Evolutionary conservation across 1,284 basidiomycete genomes (phyloP), one percentile per base, ranked within the genome.

Genomic region (Earliella scabrosa): DNA sequence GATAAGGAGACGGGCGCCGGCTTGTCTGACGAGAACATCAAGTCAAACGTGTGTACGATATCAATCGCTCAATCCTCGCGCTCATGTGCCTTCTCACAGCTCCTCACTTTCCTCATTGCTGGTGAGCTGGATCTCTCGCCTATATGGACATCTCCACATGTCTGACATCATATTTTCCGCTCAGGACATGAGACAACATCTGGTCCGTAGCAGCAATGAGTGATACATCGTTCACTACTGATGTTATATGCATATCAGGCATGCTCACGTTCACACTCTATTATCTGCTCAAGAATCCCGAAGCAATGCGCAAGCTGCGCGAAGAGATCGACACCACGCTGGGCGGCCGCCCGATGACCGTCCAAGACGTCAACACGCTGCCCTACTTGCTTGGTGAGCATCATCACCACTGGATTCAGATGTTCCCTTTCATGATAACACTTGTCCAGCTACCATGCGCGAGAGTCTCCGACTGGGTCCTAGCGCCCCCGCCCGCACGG

Each of bases 91-190:
- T 20, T 31, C 29, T 31, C 29, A 13, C 38, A 78, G 76, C 72
- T 81, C 27, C 65, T 82, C 11, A 82, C 80, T 1, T 82, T 82
- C 72, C 67, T 82, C 13, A 79, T 82, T 41, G 81, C 80, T 5
- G 81, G 74, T 73, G 51, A 41, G 63, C 50, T 34, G 32, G 21
- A 45, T 27, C 11, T 16, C 7, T 21, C 2, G 9, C 2, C 10
- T 16, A 50, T 26, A 5, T 10, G 11, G 29, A 31, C 32, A 4
- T n/a, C 8, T 6, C 3, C 23, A 24, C 16, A 44, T 8, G 24
- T 0, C 41, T 35, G 16, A 45, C 11, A 4, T 26, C 20, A 8
- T 31, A 6, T 6, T 27, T 3, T 7, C 38, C 21, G 23, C 14
- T 20, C 18, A 71, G 72, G 79, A 0, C 79, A 80, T 56, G 80